Base-by-base conservation (phyloP, 2,329 filamentous ascomycete species). In the Colletotrichum sp. region DNA sequence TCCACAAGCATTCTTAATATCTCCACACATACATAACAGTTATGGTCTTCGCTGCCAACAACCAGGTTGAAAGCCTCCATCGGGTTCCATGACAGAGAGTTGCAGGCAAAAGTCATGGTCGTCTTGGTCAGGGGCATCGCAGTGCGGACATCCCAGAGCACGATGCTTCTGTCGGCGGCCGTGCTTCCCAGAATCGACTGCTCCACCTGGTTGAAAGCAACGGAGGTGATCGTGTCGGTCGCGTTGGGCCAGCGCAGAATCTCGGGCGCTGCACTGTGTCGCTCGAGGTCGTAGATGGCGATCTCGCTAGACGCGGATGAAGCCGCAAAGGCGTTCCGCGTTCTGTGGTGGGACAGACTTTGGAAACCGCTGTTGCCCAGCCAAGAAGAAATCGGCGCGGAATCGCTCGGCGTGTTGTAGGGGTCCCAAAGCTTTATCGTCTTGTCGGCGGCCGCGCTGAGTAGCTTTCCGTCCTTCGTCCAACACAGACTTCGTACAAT, bases 11-110 rank as follows among this genome's bases (percentile, higher is more conserved):
- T 36, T n/a, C 25, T 9, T 5, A 11, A 32, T 4, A 13, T 16
- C n/a, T 30, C 30, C 13, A 77, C 9, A 77, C 77, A 36, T 77
- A 83, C 78, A 78, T 88, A 88, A 79, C 94, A 90, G 84, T 98
- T 98, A 87, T 98, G 96, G 82, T 99, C 97, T 88, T 99, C 97
- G 80, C 95, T 98, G 15, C 95, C 97, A 34, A 96, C 93, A 19
- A 96, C 96, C 82, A 99, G 93, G 86, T 99, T 98, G 89, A 98
- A 98, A 9, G 96, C 95, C 85, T 98, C 96, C 93, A 98, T 97
- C 0, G 97, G 97, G 80, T 98, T 98, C 95, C 96, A 99, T 59
- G 94, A 90, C 69, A 98, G 90, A 65, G 93, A 91, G 86, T 98
- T 98, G 75, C 92, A 94, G 49, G 96, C 92, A 79, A 99, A 94